A percentile compares a stretch with the other conserved stretches of the same genome.
Evolutionary conservation across 1,139 yeast genomes (phyloP).

Genomic region (Yamadazyma diospyri): DNA sequence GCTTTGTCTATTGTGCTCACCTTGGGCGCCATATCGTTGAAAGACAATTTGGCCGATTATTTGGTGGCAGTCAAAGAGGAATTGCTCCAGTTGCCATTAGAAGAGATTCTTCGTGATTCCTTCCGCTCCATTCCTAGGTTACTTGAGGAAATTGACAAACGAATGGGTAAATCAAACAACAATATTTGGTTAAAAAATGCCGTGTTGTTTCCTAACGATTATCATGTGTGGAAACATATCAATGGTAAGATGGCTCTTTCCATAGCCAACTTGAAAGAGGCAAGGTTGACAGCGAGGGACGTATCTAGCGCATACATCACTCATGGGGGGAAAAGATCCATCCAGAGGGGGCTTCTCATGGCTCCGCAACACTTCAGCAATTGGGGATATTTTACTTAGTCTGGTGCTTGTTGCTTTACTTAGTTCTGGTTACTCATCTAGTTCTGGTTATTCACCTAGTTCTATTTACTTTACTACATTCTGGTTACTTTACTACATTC

Average conservation of each 20-base stretch:
- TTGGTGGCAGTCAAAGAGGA: slow-evolving; percentile 66
- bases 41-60: slow-evolving; percentile 59
- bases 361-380: slow-evolving; percentile 19
- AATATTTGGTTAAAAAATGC: slow-evolving; percentile 67
- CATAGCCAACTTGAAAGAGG: slow-evolving; percentile 46
- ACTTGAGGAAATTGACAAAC: slow-evolving; percentile 47
- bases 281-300: slow-evolving; percentile 50
- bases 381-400: not conserved
- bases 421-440: too few species aligned
- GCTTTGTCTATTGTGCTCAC: slow-evolving; percentile 65
- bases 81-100: slow-evolving; percentile 48
- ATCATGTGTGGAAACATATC: slow-evolving; percentile 63
- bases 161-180: slow-evolving; percentile 18
- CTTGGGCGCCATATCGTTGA: slow-evolving; percentile 75
- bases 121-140: slow-evolving; percentile 58
- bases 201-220: slow-evolving; percentile 68
- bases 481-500: too few species aligned
- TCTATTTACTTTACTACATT: too few species aligned
- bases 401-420: too few species aligned
- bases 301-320: slow-evolving; percentile 50
- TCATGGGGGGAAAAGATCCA: slow-evolving; percentile 45
- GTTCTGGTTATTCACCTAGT: too few species aligned
- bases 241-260: slow-evolving; percentile 43
- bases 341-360: slow-evolving; percentile 54
- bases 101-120: slow-evolving; percentile 47